These are phyloP conservation scores for Alternaria infectoria DNA, from an alignment of 2,329 filamentous ascomycete species.

Conservation along the genomic window DNA sequence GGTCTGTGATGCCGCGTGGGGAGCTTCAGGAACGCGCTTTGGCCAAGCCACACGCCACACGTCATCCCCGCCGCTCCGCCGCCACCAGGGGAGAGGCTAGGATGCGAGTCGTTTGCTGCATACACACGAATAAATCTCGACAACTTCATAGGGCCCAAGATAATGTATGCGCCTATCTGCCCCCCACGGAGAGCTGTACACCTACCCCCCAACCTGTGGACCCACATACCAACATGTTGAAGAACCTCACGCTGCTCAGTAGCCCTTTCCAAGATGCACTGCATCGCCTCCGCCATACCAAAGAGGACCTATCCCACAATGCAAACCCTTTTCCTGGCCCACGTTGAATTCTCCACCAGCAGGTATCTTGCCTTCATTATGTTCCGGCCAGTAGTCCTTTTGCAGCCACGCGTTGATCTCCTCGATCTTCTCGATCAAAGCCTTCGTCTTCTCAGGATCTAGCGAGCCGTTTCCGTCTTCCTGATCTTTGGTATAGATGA, in stretches of 20 bases:
- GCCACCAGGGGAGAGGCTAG: not conserved
- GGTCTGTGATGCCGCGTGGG: not conserved
- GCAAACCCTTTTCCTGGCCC: constrained; percentile 83
- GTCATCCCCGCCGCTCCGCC: constrained; percentile 12
- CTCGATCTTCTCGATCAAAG: constrained; percentile 75
- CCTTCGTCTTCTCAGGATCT: constrained; percentile 62
- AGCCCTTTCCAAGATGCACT: constrained; percentile 62
- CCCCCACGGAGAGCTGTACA: not conserved
- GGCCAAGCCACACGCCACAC: constrained; percentile 17
- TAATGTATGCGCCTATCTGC: not conserved
- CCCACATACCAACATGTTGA: not conserved
- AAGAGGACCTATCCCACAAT: constrained; percentile 73
- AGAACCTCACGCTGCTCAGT: constrained; percentile 33
- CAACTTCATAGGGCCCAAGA: not conserved
- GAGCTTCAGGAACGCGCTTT: constrained; percentile 2
- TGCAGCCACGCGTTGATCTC: constrained; percentile 78
- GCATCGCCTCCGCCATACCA: constrained; percentile 80
- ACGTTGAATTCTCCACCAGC: constrained; percentile 78
- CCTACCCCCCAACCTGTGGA: not conserved
- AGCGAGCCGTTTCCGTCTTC: constrained; percentile 49
- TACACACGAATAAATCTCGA: not conserved
- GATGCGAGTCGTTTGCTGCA: not conserved
- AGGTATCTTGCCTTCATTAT: constrained; percentile 49
- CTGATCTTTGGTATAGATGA: constrained; percentile 70
- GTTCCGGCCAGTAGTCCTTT: constrained; percentile 70